A percentile compares a stretch with the other conserved stretches of the same genome.
phyloP scores from a whole-genome alignment of 1,284 basidiomycete species.

The Apiotrichum porosum region DNA sequence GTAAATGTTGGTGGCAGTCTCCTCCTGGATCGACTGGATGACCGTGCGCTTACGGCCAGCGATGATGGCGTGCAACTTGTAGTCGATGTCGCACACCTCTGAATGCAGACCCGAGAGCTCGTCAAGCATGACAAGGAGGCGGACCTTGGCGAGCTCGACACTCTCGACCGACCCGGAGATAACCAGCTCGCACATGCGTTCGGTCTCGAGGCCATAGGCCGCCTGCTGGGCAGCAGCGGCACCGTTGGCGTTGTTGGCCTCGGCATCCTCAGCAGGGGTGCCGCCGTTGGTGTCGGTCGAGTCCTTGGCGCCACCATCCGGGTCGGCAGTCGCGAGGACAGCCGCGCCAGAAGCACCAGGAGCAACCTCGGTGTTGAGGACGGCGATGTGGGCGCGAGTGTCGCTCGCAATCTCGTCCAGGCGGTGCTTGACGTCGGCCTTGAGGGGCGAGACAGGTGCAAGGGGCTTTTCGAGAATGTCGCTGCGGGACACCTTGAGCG shows the following conservation, averaged over 20 bases:
- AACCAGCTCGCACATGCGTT: slow-evolving; percentile 85
- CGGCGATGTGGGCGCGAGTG: slow-evolving; percentile 81
- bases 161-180: slow-evolving; percentile 80
- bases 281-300: slow-evolving; percentile 1
- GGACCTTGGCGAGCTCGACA: slow-evolving; percentile 84
- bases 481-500: slow-evolving; percentile 83
- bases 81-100: slow-evolving; percentile 88
- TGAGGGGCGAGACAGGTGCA: slow-evolving; percentile 63
- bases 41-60: slow-evolving; percentile 82
- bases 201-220: slow-evolving; percentile 75
- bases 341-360: slow-evolving; percentile 23
- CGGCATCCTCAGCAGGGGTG: slow-evolving; percentile 2
- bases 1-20: slow-evolving; percentile 96
- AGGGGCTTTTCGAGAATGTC: slow-evolving; percentile 85
- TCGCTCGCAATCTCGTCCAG: slow-evolving; percentile 89
- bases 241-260: slow-evolving; percentile 2
- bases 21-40: slow-evolving; percentile 90
- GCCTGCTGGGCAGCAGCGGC: slow-evolving; percentile 6
- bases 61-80: slow-evolving; percentile 88
- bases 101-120: slow-evolving; percentile 87
- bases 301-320: slow-evolving; percentile 12
- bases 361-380: slow-evolving; percentile 51
- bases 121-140: slow-evolving; percentile 88
- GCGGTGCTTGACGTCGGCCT: slow-evolving; percentile 75
- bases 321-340: slow-evolving; percentile 31